These are phyloP conservation scores for Piromyces finnis DNA, from an alignment of 192 early-diverging fungal genomes.

Conservation along the genomic window DNA sequence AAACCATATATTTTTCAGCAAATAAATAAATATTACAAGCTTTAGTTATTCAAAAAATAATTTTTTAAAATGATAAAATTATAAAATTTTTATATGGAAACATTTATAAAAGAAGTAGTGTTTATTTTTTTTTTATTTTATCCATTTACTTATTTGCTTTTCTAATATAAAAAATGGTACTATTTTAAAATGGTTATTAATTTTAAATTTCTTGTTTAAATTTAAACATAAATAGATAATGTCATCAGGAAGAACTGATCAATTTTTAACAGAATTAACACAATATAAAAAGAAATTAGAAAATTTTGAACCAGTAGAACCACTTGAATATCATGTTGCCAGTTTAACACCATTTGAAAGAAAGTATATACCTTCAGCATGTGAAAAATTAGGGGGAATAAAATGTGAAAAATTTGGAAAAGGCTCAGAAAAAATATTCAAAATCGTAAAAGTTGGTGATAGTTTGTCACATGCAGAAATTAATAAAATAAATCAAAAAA, in stretches of 20 bases:
- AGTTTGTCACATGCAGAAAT: background rate
- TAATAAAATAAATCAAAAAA: background rate
- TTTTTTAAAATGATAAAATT: too few relatives aligned
- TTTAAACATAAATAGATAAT: background rate
- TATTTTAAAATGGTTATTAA: too few relatives aligned
- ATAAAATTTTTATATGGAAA: too few relatives aligned
- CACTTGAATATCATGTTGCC: background rate
- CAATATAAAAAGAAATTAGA: background rate
- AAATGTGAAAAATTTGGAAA: background rate
- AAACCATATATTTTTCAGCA: too few relatives aligned
- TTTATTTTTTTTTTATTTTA: too few relatives aligned
- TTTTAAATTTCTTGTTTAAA: too few relatives aligned
- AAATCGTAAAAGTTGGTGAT: background rate
- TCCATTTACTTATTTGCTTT: too few relatives aligned
- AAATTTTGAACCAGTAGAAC: background rate
- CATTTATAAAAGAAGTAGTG: too few relatives aligned
- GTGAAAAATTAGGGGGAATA: background rate
- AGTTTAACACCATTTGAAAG: background rate
- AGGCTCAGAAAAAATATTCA: background rate
- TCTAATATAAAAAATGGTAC: too few relatives aligned
- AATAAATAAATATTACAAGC: too few relatives aligned
- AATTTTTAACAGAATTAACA: background rate
- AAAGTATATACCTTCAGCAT: background rate
- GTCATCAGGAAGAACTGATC: background rate
- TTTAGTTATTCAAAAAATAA: too few relatives aligned